These are phyloP conservation scores for Melastoma malabathricum DNA, from an alignment of 345 rosid species.

Conservation along the genomic window DNA sequence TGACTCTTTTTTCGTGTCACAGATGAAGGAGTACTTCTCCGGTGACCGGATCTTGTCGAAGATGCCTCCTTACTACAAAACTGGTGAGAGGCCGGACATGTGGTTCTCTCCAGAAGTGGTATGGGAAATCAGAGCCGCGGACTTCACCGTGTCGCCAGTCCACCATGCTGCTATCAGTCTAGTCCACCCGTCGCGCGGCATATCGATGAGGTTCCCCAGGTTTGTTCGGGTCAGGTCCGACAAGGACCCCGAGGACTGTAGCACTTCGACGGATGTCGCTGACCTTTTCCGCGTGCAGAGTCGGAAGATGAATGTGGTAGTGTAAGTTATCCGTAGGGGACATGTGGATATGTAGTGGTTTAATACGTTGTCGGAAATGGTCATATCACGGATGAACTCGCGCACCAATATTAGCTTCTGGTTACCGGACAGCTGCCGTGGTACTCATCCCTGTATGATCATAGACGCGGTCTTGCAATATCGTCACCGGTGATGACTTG, in stretches of 20 bases:
- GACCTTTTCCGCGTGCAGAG: constrained; percentile 68
- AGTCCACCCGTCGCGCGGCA: constrained; percentile 70
- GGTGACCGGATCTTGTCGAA: constrained; percentile 48
- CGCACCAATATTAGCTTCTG: too few species aligned
- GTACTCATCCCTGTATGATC: too few species aligned
- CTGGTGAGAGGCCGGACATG: constrained; percentile 63
- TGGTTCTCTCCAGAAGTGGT: constrained; percentile 70
- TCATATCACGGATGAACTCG: too few species aligned
- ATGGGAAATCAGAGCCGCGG: constrained; percentile 83
- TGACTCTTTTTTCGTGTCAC: constrained; percentile 9
- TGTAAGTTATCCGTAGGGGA: too few species aligned
- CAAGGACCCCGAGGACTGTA: constrained; percentile 65
- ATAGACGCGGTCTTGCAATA: too few species aligned
- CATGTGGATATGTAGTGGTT: too few species aligned
- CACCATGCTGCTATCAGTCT: constrained; percentile 71
- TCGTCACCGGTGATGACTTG: too few species aligned
- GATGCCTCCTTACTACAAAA: constrained; percentile 61
- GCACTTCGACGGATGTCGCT: constrained; percentile 52
- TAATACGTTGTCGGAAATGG: too few species aligned
- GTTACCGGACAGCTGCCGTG: too few species aligned
- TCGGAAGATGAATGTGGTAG: constrained; percentile 41
- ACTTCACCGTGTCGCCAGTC: constrained; percentile 72
- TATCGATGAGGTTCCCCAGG: constrained; percentile 76
- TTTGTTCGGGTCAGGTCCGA: constrained; percentile 30
- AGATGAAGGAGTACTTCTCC: constrained; percentile 70